These are phyloP conservation scores for Capsicum rhomboideum DNA, from an alignment of 257 asterid genomes.

Conservation along the genomic window DNA sequence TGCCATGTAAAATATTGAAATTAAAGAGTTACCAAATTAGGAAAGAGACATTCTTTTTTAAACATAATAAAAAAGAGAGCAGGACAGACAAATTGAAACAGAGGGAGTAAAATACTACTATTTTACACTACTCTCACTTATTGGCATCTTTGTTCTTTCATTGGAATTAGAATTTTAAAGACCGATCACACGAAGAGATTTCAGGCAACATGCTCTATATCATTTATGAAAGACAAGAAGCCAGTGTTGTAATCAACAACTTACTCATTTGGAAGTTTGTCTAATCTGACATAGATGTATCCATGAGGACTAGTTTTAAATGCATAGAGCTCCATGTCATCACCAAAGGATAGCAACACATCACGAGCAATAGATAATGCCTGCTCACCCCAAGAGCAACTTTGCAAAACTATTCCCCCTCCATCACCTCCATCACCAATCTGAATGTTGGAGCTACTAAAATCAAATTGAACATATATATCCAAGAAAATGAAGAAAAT, in stretches of 20 bases:
- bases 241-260: constrained; percentile 6
- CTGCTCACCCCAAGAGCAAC: constrained; percentile 79
- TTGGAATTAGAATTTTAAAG: neutral
- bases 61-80: no score
- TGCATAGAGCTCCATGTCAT: constrained; percentile 62
- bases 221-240: neutral
- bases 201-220: neutral
- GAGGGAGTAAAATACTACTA: neutral
- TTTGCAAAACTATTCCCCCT: constrained; percentile 69
- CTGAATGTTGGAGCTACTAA: constrained; percentile 19
- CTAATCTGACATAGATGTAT: constrained; percentile 78
- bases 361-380: constrained; percentile 51
- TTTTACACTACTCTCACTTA: neutral
- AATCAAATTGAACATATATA: neutral
- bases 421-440: constrained; percentile 95
- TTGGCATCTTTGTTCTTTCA: neutral
- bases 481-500: neutral
- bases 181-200: neutral
- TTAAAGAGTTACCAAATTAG: no score
- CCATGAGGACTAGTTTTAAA: constrained; percentile 81
- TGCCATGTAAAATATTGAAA: no score
- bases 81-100: no score
- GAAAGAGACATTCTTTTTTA: no score
- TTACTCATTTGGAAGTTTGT: constrained; percentile 68
- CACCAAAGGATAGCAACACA: constrained; percentile 46